Evolutionary conservation across 345 rosid genomes (phyloP), one percentile per base, ranked within the genome.

Genomic region (Lepidium africanum): DNA sequence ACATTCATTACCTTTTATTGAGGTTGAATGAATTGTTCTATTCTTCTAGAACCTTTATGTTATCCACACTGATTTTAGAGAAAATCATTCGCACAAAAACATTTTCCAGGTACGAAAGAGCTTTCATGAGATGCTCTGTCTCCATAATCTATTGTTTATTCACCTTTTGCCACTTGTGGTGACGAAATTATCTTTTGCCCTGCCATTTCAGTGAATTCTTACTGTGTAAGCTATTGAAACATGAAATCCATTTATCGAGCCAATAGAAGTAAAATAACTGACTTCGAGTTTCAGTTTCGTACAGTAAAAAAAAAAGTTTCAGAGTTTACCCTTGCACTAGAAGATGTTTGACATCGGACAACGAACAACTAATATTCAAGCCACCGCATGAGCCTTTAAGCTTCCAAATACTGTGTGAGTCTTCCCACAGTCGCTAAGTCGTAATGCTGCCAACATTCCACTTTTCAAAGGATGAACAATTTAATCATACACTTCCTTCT

Each of bases 181-280:
- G 93, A 95, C 1, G 92, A 91, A 60, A 95, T 94, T 74, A 95
- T 84, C 16, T 86, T 92, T 84, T 95, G 99, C 97, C 99, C 91
- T 13, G 97, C 99, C 99, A 95, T 87, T 32, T 91, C 99, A 4
- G 97, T 95, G 50, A 89, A 95, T 25, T 95, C 97, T 77, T 91
- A 93, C 64, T 91, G 99, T 5, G 96, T 84, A 17, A 91, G 87
- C 99, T 95, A 80, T 56, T 46, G 70, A 40, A 54, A 33, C 65
- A 32, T 33, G 42, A 6, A 59, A 63, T 48, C 41, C 40, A 70
- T 7, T 59, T 14, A 59, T 36, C 60, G 57, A 56, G 53, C 51
- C 32, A 60, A 7, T 5, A 41, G 17, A 49, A 17, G 5, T 8
- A 6, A 40, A 21, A 19, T 32, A 10, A 5, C n/a, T n/a, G n/a